These are phyloP conservation scores for Crithidia bombi DNA, from an alignment of 208 protist species.

Conservation along the genomic window DNA sequence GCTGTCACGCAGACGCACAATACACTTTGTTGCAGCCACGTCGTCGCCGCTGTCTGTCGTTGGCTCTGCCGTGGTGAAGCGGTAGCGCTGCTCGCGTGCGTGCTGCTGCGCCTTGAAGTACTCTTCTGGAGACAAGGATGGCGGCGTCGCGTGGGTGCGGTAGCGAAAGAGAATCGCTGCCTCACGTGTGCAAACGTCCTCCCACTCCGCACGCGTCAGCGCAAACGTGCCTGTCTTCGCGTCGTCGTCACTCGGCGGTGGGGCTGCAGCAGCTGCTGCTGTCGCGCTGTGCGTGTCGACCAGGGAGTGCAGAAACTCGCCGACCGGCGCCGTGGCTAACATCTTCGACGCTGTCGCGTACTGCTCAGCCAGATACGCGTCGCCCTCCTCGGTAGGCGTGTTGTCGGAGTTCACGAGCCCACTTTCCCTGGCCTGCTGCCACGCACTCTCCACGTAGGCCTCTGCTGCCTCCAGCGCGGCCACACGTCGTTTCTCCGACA, in stretches of 20 bases:
- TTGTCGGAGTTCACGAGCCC: slow-evolving; percentile 36
- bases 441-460: slow-evolving; percentile 74
- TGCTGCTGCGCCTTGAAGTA: slow-evolving; percentile 29
- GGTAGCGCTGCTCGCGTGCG: slow-evolving; percentile 29
- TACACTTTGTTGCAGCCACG: slow-evolving; percentile 62
- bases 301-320: slow-evolving; percentile 33
- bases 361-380: slow-evolving; percentile 78
- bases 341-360: slow-evolving; percentile 61
- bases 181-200: slow-evolving; percentile 51
- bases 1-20: slow-evolving; percentile 76
- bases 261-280: neutral
- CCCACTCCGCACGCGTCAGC: slow-evolving; percentile 39
- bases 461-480: slow-evolving; percentile 60
- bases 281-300: slow-evolving; percentile 36
- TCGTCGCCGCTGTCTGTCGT: slow-evolving; percentile 7
- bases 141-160: slow-evolving; percentile 22
- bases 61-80: slow-evolving; percentile 35
- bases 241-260: no score
- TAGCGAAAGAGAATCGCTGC: slow-evolving; percentile 56
- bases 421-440: slow-evolving; percentile 61
- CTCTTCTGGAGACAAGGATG: slow-evolving; percentile 21
- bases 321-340: slow-evolving; percentile 30
- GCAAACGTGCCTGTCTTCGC: neutral
- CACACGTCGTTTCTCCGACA: slow-evolving; percentile 51
- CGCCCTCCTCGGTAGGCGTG: slow-evolving; percentile 53